Percentiles rank a stretch among this genome's conserved stretches.
Evolutionary conservation across 208 protist species (phyloP).

Genomic region (Eutreptiella sp.): DNA sequence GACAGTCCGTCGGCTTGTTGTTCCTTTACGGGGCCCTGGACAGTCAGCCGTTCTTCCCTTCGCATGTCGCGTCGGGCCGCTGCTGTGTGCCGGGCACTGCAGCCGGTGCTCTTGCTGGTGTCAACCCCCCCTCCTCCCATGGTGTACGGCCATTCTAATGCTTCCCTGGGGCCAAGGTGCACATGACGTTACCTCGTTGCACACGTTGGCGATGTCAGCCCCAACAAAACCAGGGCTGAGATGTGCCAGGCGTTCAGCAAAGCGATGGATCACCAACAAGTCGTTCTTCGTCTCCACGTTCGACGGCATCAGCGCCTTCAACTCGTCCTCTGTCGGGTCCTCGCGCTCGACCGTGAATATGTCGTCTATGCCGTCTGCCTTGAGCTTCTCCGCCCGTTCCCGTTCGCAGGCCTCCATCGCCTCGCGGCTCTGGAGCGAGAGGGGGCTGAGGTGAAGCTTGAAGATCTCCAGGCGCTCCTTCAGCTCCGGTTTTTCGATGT

Average conservation of each 20-base stretch:
- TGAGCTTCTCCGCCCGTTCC: neutral
- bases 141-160: too few species aligned
- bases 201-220: constrained; percentile 93
- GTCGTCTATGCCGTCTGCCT: constrained; percentile 26
- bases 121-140: too few species aligned
- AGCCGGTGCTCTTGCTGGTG: too few species aligned
- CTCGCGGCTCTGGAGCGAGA: neutral
- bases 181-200: too few species aligned
- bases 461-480: constrained; percentile 90
- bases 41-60: too few species aligned
- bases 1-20: too few species aligned
- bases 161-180: too few species aligned
- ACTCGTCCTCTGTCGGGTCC: constrained; percentile 15
- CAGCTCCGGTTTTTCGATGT: constrained; percentile 79
- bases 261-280: constrained; percentile 44
- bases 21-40: too few species aligned
- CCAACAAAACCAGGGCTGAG: constrained; percentile 77
- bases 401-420: neutral
- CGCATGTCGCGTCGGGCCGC: neutral
- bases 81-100: constrained; percentile 53
- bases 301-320: constrained; percentile 29
- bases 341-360: constrained; percentile 35
- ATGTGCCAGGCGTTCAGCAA: constrained; percentile 55
- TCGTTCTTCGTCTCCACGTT: constrained; percentile 48
- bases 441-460: constrained; percentile 73